Percentiles rank a stretch among this genome's conserved stretches.
phyloP scores from a whole-genome alignment of 495 filamentous ascomycete species.

The Usnea hakonensis region DNA sequence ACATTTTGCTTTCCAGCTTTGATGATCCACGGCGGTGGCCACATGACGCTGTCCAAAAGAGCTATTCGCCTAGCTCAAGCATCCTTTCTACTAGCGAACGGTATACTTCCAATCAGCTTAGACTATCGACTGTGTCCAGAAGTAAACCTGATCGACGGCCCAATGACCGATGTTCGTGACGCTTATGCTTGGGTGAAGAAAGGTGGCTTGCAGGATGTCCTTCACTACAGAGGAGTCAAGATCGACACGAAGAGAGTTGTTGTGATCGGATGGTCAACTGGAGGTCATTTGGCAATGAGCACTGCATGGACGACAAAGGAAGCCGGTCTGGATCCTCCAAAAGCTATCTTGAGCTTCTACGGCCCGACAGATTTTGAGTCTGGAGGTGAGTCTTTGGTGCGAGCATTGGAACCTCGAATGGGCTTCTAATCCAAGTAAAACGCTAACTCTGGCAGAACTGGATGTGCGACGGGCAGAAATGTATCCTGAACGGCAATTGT shows the following conservation, averaged over 20 bases:
- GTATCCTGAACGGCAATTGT: constrained; percentile 13
- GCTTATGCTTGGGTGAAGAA: constrained; percentile 38
- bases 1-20: constrained; percentile 28
- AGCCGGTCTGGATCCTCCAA: constrained; percentile 30
- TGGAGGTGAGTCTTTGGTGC: constrained; percentile 16
- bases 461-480: constrained; percentile 14
- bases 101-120: constrained; percentile 46
- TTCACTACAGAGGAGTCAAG: constrained; percentile 38
- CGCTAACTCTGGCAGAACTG: constrained; percentile 7
- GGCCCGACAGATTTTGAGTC: constrained; percentile 35
- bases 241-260: constrained; percentile 36
- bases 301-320: constrained; percentile 33
- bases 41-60: constrained; percentile 40
- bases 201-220: constrained; percentile 33
- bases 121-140: constrained; percentile 54
- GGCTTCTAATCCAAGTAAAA: neutral
- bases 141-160: constrained; percentile 37
- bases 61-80: constrained; percentile 42
- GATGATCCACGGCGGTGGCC: constrained; percentile 47
- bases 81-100: constrained; percentile 30
- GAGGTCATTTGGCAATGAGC: constrained; percentile 44
- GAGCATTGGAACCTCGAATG: neutral
- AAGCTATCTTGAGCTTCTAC: constrained; percentile 44
- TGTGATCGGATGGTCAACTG: constrained; percentile 50
- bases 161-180: constrained; percentile 45